A percentile compares a stretch with the other conserved stretches of the same genome.
phyloP scores from a whole-genome alignment of 805 yeast species.

The Geotrichum ghanense region DNA sequence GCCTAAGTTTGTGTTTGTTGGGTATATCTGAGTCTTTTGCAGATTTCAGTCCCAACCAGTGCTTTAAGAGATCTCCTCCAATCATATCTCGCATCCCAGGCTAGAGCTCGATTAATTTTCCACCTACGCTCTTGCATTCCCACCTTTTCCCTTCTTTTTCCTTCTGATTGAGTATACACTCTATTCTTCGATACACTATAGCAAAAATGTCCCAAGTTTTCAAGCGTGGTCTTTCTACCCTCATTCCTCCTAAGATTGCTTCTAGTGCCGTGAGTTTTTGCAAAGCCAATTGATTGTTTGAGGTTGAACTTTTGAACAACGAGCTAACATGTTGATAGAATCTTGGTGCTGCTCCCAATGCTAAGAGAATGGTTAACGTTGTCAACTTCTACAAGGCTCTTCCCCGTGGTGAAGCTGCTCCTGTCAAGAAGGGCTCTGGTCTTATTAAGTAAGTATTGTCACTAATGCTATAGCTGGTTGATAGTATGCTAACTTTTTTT shows the following conservation, averaged over 20 bases:
- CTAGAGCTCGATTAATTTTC: not conserved
- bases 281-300: not conserved
- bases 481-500: constrained; percentile 65
- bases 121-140: not conserved
- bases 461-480: constrained; percentile 66
- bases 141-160: not conserved
- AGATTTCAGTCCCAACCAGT: too few relatives aligned
- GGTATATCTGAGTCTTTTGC: not conserved
- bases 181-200: not conserved
- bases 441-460: constrained; percentile 46
- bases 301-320: too few relatives aligned
- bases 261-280: constrained; percentile 67
- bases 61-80: not conserved
- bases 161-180: too few relatives aligned
- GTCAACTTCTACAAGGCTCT: constrained; percentile 91
- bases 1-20: not conserved
- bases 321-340: constrained; percentile 50
- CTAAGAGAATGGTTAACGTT: constrained; percentile 91
- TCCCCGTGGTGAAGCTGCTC: constrained; percentile 88
- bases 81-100: not conserved
- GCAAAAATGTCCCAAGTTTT: constrained; percentile 63
- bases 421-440: constrained; percentile 40
- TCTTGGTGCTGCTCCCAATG: constrained; percentile 91
- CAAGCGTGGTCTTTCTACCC: constrained; percentile 88
- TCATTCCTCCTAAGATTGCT: constrained; percentile 98